phyloP scores from a whole-genome alignment of 441 rosid species.

The Gossypium davidsonii region DNA sequence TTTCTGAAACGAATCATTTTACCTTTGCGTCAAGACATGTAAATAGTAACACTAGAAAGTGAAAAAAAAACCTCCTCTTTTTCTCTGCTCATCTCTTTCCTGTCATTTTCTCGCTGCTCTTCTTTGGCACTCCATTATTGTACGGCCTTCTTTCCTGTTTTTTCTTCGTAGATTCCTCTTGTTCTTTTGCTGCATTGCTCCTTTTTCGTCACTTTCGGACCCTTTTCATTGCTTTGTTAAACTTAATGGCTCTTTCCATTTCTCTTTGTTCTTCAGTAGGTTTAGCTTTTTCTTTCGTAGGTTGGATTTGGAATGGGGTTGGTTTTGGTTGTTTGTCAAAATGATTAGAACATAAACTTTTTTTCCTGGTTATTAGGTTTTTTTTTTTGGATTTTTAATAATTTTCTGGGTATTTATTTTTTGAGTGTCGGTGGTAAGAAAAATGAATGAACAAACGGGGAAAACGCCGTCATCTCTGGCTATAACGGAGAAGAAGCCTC shows the following conservation, averaged over 20 bases:
- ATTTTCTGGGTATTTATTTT: background rate
- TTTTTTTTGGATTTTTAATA: conserved; percentile 5
- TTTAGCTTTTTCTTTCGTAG: background rate
- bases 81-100: conserved; percentile 2
- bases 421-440: conserved; percentile 22
- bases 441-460: conserved; percentile 49
- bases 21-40: conserved; percentile 31
- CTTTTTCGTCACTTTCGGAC: background rate
- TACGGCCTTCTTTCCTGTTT: background rate
- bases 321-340: conserved; percentile 14
- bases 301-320: background rate
- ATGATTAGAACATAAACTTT: conserved; percentile 2
- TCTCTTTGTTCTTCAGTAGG: conserved; percentile 2
- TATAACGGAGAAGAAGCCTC: conserved; percentile 57
- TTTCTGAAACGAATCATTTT: conserved; percentile 28
- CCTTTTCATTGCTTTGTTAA: background rate
- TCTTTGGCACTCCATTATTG: conserved; percentile 9
- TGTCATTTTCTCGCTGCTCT: conserved; percentile 17
- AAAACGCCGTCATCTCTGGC: conserved; percentile 43
- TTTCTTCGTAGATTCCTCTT: background rate
- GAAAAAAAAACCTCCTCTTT: background rate
- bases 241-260: background rate
- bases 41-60: background rate
- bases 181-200: conserved; percentile 13
- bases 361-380: background rate